phyloP scores from a whole-genome alignment of 192 early-diverging fungal species.

The Haplosporangium gracile region DNA sequence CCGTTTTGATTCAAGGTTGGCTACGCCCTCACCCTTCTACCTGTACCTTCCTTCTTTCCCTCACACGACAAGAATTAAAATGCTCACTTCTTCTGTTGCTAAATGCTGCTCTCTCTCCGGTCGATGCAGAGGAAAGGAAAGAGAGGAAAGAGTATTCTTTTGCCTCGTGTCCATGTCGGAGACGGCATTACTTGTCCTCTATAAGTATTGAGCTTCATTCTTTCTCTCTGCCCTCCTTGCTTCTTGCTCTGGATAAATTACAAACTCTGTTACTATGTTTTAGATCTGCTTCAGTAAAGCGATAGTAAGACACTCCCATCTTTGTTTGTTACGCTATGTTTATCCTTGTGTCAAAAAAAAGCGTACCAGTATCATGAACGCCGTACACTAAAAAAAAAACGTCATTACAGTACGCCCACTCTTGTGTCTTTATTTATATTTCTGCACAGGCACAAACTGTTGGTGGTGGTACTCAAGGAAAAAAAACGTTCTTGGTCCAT shows the following conservation, averaged over 20 bases:
- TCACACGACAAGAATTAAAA: not conserved
- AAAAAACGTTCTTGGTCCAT: not conserved
- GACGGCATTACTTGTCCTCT: not conserved
- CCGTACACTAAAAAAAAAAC: not conserved
- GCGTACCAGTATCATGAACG: not conserved
- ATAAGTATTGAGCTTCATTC: not conserved
- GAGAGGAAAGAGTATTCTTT: not conserved
- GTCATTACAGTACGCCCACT: not conserved
- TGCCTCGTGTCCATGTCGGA: constrained; percentile 7
- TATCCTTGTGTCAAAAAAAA: too few species aligned
- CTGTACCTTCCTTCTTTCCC: too few species aligned
- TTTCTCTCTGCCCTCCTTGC: not conserved
- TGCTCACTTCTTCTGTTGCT: not conserved
- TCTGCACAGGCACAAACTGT: not conserved
- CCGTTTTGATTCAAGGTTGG: too few species aligned
- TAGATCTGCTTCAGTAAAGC: too few species aligned
- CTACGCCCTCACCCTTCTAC: too few species aligned
- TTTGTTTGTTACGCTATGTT: not conserved
- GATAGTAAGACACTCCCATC: not conserved
- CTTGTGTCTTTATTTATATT: not conserved
- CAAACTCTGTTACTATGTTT: not conserved
- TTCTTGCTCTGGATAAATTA: not conserved
- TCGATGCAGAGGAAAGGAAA: not conserved
- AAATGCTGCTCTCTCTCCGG: not conserved
- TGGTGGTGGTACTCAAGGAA: too few species aligned